Evolutionary conservation across 768 basidiomycete genomes (phyloP), one percentile per base, ranked within the genome.

Genomic region (Pleurotus ostreatus): DNA sequence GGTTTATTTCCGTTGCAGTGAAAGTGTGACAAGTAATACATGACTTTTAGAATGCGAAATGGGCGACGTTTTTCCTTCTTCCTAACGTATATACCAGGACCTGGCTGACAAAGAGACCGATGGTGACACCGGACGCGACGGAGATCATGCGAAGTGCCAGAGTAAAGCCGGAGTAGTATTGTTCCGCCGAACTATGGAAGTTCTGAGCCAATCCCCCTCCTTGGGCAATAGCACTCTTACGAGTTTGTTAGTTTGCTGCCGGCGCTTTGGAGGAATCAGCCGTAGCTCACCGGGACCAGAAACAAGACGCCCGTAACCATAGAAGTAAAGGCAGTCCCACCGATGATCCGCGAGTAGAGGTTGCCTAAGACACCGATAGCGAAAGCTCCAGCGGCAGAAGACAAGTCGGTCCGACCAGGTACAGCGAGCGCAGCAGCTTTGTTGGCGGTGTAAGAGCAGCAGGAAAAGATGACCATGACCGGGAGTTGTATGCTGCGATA

Each of bases 301-400:
- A 94, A 93, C 47, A 93, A 70, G n/a, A 95, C 87, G n/a, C 89
- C 89, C 2, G 92, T 89, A n/a, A 93, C 88, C 89, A 93, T 94
- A 9, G 87, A 84, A 0, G 90, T 92, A 68, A 94, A 94, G 2
- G 92, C 90, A 2, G 90, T 92, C 52, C 90, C 91, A 25, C 84
- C 77, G 57, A 85, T 75, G 15, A 87, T 69, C 15, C 90, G 80
- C 37, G 89, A 90, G 66, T 92, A 92, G n/a, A 85, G 64, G 64
- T 92, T 92, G 46, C 89, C 91, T 37, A 91, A 77, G n/a, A 85
- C 68, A 37, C 92, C 90, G 57, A 91, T 84, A 34, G 85, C 80
- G 61, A 91, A 79, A 18, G 92, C 89, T 16, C 92, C 91, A 59
- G 84, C 77, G 40, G 89, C 88, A 25, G 89, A 87, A 18, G 89